These are phyloP conservation scores for Annulohypoxylon nitens DNA, from an alignment of 495 filamentous ascomycete genomes.

Conservation along the genomic window DNA sequence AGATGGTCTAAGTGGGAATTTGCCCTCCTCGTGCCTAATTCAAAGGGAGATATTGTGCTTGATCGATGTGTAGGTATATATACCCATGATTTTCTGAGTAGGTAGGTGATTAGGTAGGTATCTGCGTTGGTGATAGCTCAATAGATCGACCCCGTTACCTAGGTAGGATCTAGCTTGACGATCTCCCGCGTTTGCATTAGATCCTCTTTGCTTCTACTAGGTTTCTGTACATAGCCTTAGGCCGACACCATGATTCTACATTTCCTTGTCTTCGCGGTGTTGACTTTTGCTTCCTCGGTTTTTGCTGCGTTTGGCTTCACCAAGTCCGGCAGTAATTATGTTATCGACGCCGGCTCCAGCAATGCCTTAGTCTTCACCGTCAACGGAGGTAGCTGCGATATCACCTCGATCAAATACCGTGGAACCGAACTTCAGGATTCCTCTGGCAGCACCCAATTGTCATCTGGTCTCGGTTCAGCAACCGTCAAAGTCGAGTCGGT, in stretches of 20 bases:
- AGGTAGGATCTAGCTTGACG: slow-evolving; percentile 26
- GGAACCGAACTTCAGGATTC: slow-evolving; percentile 68
- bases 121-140: background rate
- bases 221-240: background rate
- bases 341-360: slow-evolving; percentile 67
- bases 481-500: slow-evolving; percentile 67
- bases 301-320: slow-evolving; percentile 59
- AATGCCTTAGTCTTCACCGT: slow-evolving; percentile 71
- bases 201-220: slow-evolving; percentile 3
- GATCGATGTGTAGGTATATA: background rate
- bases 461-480: slow-evolving; percentile 70
- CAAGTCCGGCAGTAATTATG: slow-evolving; percentile 59
- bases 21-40: background rate
- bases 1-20: slow-evolving; percentile 11
- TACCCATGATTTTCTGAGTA: background rate
- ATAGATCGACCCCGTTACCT: background rate
- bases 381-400: slow-evolving; percentile 69
- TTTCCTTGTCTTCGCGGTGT: slow-evolving; percentile 46
- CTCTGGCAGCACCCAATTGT: slow-evolving; percentile 68
- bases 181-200: slow-evolving; percentile 29
- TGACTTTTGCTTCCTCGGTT: slow-evolving; percentile 53
- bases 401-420: slow-evolving; percentile 71
- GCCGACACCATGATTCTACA: slow-evolving; percentile 26
- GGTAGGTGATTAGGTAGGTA: slow-evolving; percentile 4
- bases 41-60: background rate